These are phyloP conservation scores for Phytophthora kernoviae DNA, from an alignment of 352 stramenopile genomes.

Conservation along the genomic window DNA sequence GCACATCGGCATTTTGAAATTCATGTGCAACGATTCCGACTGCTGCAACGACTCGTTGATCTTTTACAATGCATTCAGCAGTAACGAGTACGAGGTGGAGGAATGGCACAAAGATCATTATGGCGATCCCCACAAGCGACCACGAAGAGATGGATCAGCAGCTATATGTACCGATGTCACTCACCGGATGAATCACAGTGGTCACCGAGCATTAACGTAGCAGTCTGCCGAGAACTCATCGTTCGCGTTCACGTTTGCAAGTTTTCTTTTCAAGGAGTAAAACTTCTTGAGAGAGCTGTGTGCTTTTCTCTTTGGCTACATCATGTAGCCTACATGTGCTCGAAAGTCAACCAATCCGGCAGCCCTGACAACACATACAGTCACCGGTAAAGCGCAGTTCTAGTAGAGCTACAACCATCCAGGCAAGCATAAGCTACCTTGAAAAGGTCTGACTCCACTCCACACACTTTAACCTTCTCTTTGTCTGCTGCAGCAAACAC, in stretches of 20 bases:
- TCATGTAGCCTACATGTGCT: too few species aligned
- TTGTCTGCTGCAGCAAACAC: slow-evolving; percentile 10
- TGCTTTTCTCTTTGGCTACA: too few species aligned
- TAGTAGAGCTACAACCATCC: not conserved
- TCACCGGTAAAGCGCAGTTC: too few species aligned
- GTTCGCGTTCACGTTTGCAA: too few species aligned
- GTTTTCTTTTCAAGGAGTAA: too few species aligned
- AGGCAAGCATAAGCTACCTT: slow-evolving; percentile 35
- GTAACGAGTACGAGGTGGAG: not conserved
- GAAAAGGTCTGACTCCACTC: slow-evolving; percentile 42
- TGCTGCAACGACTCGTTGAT: slow-evolving; percentile 1
- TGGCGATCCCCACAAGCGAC: slow-evolving; percentile 8
- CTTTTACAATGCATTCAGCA: not conserved
- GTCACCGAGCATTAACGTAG: too few species aligned
- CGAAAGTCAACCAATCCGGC: too few species aligned
- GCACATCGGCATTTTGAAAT: slow-evolving; percentile 10
- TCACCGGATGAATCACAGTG: too few species aligned
- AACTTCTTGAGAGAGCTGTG: too few species aligned
- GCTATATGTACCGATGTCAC: too few species aligned
- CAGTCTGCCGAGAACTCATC: too few species aligned
- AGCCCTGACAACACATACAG: slow-evolving; percentile 56
- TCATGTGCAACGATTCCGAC: slow-evolving; percentile 3
- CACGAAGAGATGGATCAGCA: too few species aligned
- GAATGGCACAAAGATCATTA: slow-evolving; percentile 14
- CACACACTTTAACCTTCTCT: slow-evolving; percentile 12